phyloP scores from a whole-genome alignment of 2,329 filamentous ascomycete species.

The Botryotinia calthae region DNA sequence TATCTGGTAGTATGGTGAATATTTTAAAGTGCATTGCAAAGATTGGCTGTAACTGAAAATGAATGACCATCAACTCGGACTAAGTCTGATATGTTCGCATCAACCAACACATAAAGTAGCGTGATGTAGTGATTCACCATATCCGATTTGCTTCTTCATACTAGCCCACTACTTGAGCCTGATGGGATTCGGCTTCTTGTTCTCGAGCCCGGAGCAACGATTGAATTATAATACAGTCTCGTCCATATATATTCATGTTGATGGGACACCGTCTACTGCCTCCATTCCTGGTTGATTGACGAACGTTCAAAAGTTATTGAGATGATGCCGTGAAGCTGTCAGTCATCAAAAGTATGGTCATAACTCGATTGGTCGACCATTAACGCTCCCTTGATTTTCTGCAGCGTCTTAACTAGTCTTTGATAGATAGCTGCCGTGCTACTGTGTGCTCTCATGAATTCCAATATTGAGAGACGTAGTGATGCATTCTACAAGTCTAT shows the following conservation, averaged over 20 bases:
- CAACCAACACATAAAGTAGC: not conserved
- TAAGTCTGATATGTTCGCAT: not conserved
- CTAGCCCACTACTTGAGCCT: no score
- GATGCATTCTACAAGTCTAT: not conserved
- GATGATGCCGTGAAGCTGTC: no score
- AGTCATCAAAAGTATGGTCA: no score
- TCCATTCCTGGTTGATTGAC: no score
- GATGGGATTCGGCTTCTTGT: not conserved
- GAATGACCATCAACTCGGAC: not conserved
- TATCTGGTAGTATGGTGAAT: not conserved
- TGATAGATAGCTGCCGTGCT: no score
- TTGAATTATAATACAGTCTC: not conserved
- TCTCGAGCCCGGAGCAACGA: not conserved
- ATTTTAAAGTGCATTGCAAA: not conserved
- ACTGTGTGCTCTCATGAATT: no score
- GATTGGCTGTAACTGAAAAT: not conserved
- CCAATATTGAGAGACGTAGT: no score
- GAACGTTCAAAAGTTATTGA: no score
- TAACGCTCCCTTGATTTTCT: no score
- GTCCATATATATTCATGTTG: not conserved
- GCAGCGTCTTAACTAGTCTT: no score
- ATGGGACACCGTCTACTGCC: not conserved
- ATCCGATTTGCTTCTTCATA: not conserved
- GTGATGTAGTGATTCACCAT: not conserved
- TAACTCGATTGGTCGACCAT: no score